Evolutionary conservation across 257 asterid species (phyloP).

Genomic region (Ophiorrhiza pumila): DNA sequence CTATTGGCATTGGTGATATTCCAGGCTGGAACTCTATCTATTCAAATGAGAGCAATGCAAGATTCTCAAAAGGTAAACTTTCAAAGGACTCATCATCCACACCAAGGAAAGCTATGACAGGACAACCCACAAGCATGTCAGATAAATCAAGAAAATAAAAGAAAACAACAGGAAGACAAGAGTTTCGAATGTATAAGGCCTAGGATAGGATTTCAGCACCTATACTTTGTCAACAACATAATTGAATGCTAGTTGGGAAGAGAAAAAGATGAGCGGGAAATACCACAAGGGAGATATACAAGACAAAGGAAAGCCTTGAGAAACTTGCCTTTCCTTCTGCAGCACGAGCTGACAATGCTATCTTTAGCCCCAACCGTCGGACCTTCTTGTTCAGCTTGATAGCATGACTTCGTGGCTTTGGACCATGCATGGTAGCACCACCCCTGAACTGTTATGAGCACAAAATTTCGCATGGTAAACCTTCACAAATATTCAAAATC

Average conservation of each 20-base stretch:
- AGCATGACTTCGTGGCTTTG: constrained; percentile 96
- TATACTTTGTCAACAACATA: neutral
- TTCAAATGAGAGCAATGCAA: neutral
- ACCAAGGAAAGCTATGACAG: neutral
- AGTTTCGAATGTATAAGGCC: neutral
- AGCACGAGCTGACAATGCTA: constrained; percentile 87
- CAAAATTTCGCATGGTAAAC: constrained; percentile 12
- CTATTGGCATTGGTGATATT: neutral
- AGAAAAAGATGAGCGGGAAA: neutral
- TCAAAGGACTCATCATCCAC: neutral
- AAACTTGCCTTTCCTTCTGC: constrained; percentile 95
- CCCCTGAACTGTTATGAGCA: constrained; percentile 70
- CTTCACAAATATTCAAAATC: neutral
- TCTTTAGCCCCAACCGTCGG: constrained; percentile 83
- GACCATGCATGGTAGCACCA: constrained; percentile 88
- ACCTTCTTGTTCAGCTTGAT: constrained; percentile 87
- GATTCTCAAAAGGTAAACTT: neutral
- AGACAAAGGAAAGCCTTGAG: neutral
- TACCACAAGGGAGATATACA: neutral
- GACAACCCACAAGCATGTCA: neutral
- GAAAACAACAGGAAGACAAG: neutral
- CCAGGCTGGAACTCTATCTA: neutral
- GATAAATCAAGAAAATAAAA: neutral
- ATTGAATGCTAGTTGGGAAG: neutral
- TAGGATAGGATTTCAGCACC: neutral